These are phyloP conservation scores for Sclerotinia minor DNA, from an alignment of 2,329 filamentous ascomycete species.

Conservation along the genomic window DNA sequence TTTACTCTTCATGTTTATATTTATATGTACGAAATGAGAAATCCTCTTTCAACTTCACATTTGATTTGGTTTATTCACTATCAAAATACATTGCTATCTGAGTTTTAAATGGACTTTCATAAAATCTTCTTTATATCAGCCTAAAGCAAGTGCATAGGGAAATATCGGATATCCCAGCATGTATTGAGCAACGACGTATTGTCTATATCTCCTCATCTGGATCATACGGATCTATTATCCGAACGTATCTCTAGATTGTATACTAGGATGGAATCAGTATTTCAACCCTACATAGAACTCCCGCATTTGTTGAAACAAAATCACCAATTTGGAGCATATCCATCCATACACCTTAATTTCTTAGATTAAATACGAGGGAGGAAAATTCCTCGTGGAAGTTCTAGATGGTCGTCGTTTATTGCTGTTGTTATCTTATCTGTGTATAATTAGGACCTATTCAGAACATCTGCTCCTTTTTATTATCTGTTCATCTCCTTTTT, in stretches of 20 bases:
- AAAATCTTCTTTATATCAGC: background rate
- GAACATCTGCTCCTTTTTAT: too few species aligned
- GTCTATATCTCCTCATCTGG: background rate
- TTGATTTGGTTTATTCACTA: background rate
- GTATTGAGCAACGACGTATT: background rate
- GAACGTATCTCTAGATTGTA: background rate
- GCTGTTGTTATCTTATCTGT: too few species aligned
- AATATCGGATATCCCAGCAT: background rate
- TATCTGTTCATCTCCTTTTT: too few species aligned
- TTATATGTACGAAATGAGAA: constrained; percentile 20
- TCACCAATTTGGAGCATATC: background rate
- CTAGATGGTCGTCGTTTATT: too few species aligned
- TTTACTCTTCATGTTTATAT: background rate
- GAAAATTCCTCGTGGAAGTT: too few species aligned
- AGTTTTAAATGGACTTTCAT: background rate
- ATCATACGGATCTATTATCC: background rate
- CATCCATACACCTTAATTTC: background rate
- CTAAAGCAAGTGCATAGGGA: background rate
- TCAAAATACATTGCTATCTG: background rate
- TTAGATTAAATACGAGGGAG: background rate
- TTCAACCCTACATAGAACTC: background rate
- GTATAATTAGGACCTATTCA: too few species aligned
- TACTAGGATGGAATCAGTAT: background rate
- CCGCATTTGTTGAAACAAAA: background rate
- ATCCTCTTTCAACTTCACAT: constrained; percentile 17